phyloP scores from a whole-genome alignment of 345 rosid species.

The Xanthoceras sorbifolium region DNA sequence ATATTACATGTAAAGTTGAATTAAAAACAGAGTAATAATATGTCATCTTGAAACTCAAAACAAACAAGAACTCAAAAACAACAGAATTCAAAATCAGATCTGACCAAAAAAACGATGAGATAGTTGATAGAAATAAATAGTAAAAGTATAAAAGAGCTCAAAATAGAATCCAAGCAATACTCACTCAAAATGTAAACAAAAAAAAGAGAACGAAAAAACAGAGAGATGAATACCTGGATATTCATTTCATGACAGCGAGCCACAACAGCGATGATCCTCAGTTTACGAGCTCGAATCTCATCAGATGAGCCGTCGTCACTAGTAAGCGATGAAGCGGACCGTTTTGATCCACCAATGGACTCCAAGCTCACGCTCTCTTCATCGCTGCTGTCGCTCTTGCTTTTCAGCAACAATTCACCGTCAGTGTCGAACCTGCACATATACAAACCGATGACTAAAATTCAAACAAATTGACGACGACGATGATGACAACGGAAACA shows the following conservation, averaged over 20 bases:
- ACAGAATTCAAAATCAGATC: background rate
- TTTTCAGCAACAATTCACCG: conserved; percentile 16
- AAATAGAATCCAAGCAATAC: conserved; percentile 2
- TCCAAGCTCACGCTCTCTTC: conserved; percentile 45
- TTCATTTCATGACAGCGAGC: conserved; percentile 44
- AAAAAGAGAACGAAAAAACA: background rate
- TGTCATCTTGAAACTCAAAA: background rate
- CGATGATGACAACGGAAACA: background rate
- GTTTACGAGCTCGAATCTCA: conserved; percentile 32
- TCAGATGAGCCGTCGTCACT: conserved; percentile 41
- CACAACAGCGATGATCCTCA: conserved; percentile 33
- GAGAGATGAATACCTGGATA: conserved; percentile 48
- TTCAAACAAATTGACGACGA: background rate
- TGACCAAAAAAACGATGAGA: background rate
- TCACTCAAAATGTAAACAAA: background rate
- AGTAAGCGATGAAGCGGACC: conserved; percentile 42
- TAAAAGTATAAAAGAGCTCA: background rate
- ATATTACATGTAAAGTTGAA: background rate
- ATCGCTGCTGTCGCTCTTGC: conserved; percentile 25
- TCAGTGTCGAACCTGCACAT: conserved; percentile 31
- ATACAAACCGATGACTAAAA: background rate
- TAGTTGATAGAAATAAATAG: background rate
- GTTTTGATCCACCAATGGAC: conserved; percentile 33
- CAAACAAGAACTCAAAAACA: background rate
- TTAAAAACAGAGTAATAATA: background rate